phyloP scores from a whole-genome alignment of 2,329 filamentous ascomycete genomes.

The Colletotrichum incanum region DNA sequence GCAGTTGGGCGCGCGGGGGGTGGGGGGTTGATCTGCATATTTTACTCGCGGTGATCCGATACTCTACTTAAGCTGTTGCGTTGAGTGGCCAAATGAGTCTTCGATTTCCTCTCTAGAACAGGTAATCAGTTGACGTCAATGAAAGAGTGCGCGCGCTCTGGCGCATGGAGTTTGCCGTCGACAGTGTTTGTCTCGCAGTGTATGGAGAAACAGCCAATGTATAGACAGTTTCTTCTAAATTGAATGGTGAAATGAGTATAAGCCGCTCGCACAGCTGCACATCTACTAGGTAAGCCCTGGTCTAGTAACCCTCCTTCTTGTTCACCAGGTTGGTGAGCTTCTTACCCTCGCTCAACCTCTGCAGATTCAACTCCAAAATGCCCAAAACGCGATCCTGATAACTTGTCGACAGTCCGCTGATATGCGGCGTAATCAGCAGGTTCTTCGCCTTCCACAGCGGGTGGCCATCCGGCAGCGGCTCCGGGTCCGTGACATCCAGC shows the following conservation, averaged over 20 bases:
- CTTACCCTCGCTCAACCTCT: constrained; percentile 54
- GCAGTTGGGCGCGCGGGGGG: too few relatives aligned
- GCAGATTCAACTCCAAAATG: constrained; percentile 61
- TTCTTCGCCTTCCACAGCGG: constrained; percentile 80
- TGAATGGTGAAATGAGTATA: neutral
- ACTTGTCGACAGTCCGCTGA: constrained; percentile 59
- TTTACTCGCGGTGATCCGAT: neutral
- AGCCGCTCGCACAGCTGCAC: neutral
- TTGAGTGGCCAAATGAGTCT: too few relatives aligned
- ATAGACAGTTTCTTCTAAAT: neutral
- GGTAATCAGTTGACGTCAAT: neutral
- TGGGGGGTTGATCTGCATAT: too few relatives aligned
- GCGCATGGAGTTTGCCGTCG: neutral
- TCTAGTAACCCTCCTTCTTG: constrained; percentile 47
- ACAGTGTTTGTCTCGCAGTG: neutral
- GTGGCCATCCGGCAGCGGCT: constrained; percentile 79
- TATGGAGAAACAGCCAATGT: neutral
- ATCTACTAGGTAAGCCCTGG: neutral
- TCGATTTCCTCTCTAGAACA: neutral
- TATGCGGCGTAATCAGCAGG: constrained; percentile 73
- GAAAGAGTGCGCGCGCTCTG: neutral
- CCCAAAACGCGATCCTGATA: constrained; percentile 59
- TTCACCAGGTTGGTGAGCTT: constrained; percentile 59
- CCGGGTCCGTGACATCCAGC: constrained; percentile 85
- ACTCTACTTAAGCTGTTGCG: neutral